Conservation (phyloP, 192 early-diverging fungal species). For the Backusella tuberculispora region DNA sequence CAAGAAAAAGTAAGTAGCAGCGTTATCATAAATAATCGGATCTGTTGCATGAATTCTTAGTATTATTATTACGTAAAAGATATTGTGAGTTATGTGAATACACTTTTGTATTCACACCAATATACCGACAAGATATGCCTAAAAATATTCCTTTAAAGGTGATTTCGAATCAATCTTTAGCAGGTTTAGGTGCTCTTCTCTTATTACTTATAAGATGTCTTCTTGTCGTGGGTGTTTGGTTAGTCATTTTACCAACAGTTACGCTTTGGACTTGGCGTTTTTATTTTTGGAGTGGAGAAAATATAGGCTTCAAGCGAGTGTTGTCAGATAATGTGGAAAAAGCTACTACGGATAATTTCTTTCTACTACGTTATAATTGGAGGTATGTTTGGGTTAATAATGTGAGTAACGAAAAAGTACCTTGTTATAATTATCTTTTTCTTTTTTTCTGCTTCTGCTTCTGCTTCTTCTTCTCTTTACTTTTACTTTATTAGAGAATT, state of each 20-base stretch:
- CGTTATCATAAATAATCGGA: not conserved
- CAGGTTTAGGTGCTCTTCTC: conserved; percentile 6
- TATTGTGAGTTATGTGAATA: conserved; percentile 92
- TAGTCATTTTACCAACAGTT: conserved; percentile 79
- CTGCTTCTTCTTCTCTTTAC: not conserved
- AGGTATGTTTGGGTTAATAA: not conserved
- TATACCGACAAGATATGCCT: conserved; percentile 75
- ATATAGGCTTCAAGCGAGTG: conserved; percentile 33
- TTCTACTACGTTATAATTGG: not conserved
- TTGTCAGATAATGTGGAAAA: not conserved
- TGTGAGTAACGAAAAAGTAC: not conserved
- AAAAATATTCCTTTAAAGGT: conserved; percentile 60
- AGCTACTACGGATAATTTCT: not conserved
- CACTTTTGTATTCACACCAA: conserved; percentile 81
- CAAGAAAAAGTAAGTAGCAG: conserved; percentile 65
- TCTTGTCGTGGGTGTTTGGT: conserved; percentile 74
- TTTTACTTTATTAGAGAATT: conserved; percentile 43
- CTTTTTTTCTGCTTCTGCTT: too few relatives aligned
- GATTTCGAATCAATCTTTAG: conserved; percentile 26
- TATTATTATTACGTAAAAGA: conserved; percentile 35
- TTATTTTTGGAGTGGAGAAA: conserved; percentile 80
- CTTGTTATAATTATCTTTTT: not conserved
- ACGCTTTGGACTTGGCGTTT: conserved; percentile 84
- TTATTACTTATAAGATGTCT: conserved; percentile 55
- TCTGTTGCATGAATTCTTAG: not conserved